Evolutionary conservation across 371 early-diverging fungal genomes (phyloP).

Genomic region (Scutellospora calospora): DNA sequence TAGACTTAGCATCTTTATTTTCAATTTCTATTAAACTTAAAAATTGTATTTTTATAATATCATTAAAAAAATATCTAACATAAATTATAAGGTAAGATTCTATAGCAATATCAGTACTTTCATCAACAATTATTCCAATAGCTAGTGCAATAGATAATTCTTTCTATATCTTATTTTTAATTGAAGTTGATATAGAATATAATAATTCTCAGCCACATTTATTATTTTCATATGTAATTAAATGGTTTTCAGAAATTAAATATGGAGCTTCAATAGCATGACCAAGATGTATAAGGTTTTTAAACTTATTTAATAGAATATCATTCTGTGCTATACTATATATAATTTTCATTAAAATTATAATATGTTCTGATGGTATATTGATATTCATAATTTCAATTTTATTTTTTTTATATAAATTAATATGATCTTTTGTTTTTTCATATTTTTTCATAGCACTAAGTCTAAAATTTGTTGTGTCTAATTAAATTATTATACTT

Average conservation of each 20-base stretch:
- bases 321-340: no score
- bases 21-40: not conserved
- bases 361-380: no score
- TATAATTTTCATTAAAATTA: no score
- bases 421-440: no score
- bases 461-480: no score
- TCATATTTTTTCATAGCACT: no score
- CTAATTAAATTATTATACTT: no score
- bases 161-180: not conserved
- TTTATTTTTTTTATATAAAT: no score
- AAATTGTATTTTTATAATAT: not conserved
- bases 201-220: not conserved
- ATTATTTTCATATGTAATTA: conserved; percentile 2
- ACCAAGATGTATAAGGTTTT: not conserved
- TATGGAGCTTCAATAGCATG: not conserved
- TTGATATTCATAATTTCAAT: no score
- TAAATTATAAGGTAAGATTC: no score
- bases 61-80: not conserved
- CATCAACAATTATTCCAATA: not conserved
- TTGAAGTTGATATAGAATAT: not conserved
- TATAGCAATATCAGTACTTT: no score
- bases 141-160: not conserved
- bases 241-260: not conserved
- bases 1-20: not conserved
- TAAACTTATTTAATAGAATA: conserved; percentile 4